Base-by-base conservation (phyloP, 208 protist genomes). In the Acanthamoeba triangularis region DNA sequence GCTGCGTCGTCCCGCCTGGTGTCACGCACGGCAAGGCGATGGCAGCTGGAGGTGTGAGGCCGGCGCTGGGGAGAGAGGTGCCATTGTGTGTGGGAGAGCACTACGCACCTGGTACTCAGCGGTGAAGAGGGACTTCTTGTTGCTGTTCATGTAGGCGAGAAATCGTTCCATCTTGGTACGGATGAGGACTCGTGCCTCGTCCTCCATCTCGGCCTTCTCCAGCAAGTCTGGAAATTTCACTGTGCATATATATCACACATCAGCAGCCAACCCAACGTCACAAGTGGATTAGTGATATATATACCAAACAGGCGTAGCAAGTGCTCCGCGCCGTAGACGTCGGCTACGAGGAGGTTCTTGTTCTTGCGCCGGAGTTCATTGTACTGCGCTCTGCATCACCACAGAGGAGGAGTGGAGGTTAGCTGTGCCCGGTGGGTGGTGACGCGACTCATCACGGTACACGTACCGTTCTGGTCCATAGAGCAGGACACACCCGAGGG, bases 211-310 rank as follows among this genome's bases (percentile, higher is more conserved):
- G 3, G 63, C 80, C 52, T 88, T 88, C 41, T 88, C 80, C 35
- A 88, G 49, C 80, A 88, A n/a, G 47, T 88, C 80, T 63, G 80
- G 80, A 3, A 88, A 88, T 37, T 88, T 88, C 11, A 88, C 80
- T 88, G 80, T n/a, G n/a, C n/a, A n/a, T n/a, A n/a, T n/a, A n/a
- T n/a, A n/a, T n/a, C n/a, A n/a, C n/a, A n/a, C 25, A 65, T 20
- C 59, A 2, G 2, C 65, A 37, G 14, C 33, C 65, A 4, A 74
- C 18, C 30, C 65, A 76, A 0, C 65, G 23, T 13, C 23, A 33
- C 16, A 65, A 25, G 16, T 28, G 28, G 33, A 47, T 67, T 33
- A 3, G 28, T 13, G 28, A 8, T 67, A 16, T 3, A 41, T 3
- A n/a, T 41, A 80, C 80, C 80, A 63, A 88, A 88, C 49, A 88